phyloP scores from a whole-genome alignment of 78 protist genomes.

The Acrasis kona region DNA sequence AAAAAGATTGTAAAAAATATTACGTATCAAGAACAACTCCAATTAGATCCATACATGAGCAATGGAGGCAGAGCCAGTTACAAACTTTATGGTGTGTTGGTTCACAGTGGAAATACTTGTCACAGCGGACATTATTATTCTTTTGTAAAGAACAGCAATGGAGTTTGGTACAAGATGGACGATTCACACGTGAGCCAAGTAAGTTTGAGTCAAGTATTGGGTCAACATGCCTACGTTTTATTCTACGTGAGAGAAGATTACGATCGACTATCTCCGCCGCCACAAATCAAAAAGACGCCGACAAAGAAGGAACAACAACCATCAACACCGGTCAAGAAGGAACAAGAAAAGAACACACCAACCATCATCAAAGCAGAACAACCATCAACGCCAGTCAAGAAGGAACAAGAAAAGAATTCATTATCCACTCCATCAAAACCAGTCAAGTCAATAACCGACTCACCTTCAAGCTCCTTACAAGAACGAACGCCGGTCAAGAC shows the following conservation, averaged over 20 bases:
- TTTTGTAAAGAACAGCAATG: conserved; percentile 20
- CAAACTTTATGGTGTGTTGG: conserved; percentile 67
- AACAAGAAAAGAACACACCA: background rate
- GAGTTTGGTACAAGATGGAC: conserved; percentile 41
- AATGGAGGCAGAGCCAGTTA: conserved; percentile 4
- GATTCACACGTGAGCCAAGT: conserved; percentile 14
- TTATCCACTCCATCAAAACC: background rate
- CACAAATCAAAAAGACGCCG: background rate
- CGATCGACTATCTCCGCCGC: background rate
- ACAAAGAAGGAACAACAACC: background rate
- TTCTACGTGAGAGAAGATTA: conserved; percentile 20
- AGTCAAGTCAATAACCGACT: background rate
- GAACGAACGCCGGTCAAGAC: background rate
- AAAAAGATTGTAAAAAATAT: conserved; percentile 18
- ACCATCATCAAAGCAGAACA: background rate
- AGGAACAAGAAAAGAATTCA: background rate
- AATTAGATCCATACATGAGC: conserved; percentile 13
- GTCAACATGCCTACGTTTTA: conserved; percentile 44
- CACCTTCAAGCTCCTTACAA: background rate
- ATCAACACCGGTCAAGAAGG: background rate
- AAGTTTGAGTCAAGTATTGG: background rate
- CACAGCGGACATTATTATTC: conserved; percentile 81
- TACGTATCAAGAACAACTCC: conserved; percentile 8
- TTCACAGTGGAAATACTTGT: conserved; percentile 62
- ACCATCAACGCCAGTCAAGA: background rate